Percentiles rank a stretch among this genome's conserved stretches.
Evolutionary conservation across 2,329 filamentous ascomycete species (phyloP).

Genomic region (Neonectria sp.): DNA sequence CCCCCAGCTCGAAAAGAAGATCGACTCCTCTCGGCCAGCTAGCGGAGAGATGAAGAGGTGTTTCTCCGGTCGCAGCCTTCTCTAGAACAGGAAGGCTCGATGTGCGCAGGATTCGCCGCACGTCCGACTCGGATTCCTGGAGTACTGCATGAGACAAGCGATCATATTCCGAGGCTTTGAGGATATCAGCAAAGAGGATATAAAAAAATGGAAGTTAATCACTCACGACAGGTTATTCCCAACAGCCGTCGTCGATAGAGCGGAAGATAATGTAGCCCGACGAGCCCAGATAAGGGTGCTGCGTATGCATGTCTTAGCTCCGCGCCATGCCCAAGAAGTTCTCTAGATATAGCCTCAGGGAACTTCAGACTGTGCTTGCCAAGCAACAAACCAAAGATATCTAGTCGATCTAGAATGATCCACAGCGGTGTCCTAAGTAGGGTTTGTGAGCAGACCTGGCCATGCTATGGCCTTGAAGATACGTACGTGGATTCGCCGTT

Average conservation of each 20-base stretch:
- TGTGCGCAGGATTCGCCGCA: background rate
- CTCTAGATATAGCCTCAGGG: background rate
- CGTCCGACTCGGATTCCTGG: background rate
- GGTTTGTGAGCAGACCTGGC: no score
- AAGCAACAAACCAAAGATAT: no score
- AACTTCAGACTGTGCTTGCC: background rate
- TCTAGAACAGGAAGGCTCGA: background rate
- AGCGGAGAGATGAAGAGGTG: background rate
- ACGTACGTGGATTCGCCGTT: background rate
- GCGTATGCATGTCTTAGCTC: background rate
- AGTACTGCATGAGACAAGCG: background rate
- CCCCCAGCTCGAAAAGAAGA: background rate
- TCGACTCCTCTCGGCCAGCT: background rate
- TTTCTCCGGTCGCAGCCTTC: background rate
- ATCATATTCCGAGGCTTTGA: background rate
- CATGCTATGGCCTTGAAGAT: no score
- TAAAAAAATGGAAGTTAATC: no score
- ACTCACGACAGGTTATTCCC: background rate
- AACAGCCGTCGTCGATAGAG: background rate
- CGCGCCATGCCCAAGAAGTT: background rate
- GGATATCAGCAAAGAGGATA: background rate
- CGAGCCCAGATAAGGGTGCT: background rate
- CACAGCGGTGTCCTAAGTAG: no score
- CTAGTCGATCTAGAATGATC: no score
- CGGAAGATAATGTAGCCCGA: background rate